Base-by-base conservation (phyloP, 495 filamentous ascomycete species). In the Pseudomonodictys pantanalensis region DNA sequence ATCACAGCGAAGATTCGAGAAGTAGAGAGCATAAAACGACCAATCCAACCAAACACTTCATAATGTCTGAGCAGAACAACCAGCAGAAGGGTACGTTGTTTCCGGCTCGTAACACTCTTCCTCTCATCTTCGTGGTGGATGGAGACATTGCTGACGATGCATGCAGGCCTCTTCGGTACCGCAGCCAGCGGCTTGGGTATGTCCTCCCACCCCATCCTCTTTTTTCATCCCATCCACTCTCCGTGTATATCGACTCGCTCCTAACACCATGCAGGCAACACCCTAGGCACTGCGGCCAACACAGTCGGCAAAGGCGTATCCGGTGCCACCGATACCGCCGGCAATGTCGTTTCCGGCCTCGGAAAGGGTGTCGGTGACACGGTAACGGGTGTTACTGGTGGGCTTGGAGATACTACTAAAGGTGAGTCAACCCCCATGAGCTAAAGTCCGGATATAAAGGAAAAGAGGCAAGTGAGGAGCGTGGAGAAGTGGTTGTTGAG, bases 261-360 rank as follows among this genome's bases (percentile, higher is more conserved):
- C 18, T 17, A 32, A 56, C 26, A 23, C 22, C 17, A 33, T 26
- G 2, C 33, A 25, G 77, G 81, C 58, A 80, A 83, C 49, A 72
- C 71, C 6, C 75, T 75, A 11, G 76, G 75, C 32, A 57, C 68
- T 26, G 73, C 71, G 25, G 50, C 72, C 23, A 52, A 88, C 69
- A 88, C 86, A 15, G 84, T 83, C 18, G 83, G 83, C 20, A 80
- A 81, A 53, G 77, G 80, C 29, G 75, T 85, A 42, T 79, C 78
- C 60, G 77, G 81, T 12, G 79, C 79, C 24, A 81, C 83, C 6
- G 75, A 77, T 29, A 76, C 77, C 12, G 75, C 84, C 25, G 64
- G 64, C 33, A 52, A 65, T 30, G 48, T 50, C 0, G 56, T 65
- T 0, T 48, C 62, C 12, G 56, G 56, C 1, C 32, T 65, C 9